Conservation (phyloP, 2,329 filamentous ascomycete species). For the Trichophaea hybrida region DNA sequence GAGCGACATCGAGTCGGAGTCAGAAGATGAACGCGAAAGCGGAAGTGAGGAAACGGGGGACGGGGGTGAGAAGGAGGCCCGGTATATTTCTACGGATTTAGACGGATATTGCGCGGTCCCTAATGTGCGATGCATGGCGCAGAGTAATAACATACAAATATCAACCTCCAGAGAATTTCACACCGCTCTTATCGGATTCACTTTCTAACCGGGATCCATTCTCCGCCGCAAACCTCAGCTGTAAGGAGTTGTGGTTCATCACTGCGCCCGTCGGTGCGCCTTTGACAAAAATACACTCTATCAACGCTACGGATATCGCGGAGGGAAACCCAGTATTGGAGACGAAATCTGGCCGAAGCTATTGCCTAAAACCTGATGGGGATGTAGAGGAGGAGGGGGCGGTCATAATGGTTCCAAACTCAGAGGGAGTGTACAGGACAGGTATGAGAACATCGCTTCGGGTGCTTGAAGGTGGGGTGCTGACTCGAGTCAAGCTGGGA, state of each 20-base stretch:
- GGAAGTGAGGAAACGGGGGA: background rate
- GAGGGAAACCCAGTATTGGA: conserved; percentile 12
- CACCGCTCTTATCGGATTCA: background rate
- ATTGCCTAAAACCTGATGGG: conserved; percentile 21
- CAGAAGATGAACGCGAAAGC: background rate
- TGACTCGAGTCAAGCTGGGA: conserved; percentile 5
- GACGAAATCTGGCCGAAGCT: conserved; percentile 11
- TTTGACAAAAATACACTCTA: conserved; percentile 5
- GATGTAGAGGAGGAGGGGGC: conserved; percentile 25
- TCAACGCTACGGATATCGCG: conserved; percentile 11
- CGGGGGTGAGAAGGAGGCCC: background rate
- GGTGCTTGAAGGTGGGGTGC: background rate
- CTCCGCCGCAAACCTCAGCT: conserved; percentile 14
- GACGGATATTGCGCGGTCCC: background rate
- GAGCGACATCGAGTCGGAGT: background rate
- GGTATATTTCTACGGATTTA: background rate
- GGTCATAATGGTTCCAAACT: conserved; percentile 21
- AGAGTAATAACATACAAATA: background rate
- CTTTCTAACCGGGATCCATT: conserved; percentile 13
- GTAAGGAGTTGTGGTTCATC: conserved; percentile 22
- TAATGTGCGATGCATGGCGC: background rate
- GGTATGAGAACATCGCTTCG: conserved; percentile 11
- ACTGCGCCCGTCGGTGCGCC: conserved; percentile 15
- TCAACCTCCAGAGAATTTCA: conserved; percentile 1
- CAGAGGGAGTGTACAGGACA: conserved; percentile 21